phyloP scores from a whole-genome alignment of 352 stramenopile species.

The Phytophthora sp. region DNA sequence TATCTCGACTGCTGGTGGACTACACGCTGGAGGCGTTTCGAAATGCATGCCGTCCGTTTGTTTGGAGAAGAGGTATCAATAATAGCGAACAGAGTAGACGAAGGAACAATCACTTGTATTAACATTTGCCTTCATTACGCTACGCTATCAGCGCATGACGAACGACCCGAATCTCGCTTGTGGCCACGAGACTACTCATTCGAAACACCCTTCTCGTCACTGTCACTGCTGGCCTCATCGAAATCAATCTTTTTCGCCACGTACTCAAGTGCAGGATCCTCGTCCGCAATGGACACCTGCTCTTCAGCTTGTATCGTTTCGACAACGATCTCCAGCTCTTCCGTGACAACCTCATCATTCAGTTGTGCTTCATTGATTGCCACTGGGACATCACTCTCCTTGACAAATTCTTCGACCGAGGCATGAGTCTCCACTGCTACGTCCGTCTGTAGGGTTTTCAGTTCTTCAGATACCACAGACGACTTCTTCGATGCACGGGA shows the following conservation, averaged over 20 bases:
- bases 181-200: slow-evolving; percentile 12
- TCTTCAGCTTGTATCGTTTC: slow-evolving; percentile 6
- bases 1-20: not conserved
- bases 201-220: slow-evolving; percentile 27
- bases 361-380: not conserved
- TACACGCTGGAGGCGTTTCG: not conserved
- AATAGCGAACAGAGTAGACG: slow-evolving; percentile 5
- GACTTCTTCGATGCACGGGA: slow-evolving; percentile 37
- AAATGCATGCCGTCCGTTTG: slow-evolving; percentile 1
- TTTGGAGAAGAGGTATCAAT: not conserved
- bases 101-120: slow-evolving; percentile 7
- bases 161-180: not conserved
- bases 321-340: not conserved
- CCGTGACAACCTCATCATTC: not conserved
- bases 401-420: not conserved
- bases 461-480: slow-evolving; percentile 21
- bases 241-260: slow-evolving; percentile 48
- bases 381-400: not conserved
- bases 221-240: slow-evolving; percentile 39
- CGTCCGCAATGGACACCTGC: slow-evolving; percentile 13
- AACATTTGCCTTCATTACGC: slow-evolving; percentile 23
- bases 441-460: slow-evolving; percentile 16
- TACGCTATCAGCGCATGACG: slow-evolving; percentile 8
- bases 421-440: not conserved
- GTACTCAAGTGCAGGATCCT: slow-evolving; percentile 18